These are phyloP conservation scores for Silene coronaria DNA, from an alignment of 179 eudicot genomes.

Conservation along the genomic window DNA sequence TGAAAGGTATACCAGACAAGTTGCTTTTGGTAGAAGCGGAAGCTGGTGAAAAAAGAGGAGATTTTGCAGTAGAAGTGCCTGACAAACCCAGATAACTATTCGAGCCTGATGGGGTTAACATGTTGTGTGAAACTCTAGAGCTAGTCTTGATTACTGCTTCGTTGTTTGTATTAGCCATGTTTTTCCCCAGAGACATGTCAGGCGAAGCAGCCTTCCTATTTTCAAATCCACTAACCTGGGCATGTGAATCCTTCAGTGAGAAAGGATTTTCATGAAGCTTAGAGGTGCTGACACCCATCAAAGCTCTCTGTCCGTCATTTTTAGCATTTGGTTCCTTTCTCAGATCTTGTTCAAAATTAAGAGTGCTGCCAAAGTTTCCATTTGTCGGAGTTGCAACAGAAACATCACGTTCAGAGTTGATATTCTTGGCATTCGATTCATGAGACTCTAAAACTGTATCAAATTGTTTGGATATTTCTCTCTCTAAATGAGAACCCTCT, in stretches of 20 bases:
- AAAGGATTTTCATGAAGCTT: slow-evolving; percentile 26
- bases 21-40: slow-evolving; percentile 18
- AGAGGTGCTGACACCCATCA: slow-evolving; percentile 19
- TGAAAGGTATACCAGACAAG: slow-evolving; percentile 20
- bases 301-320: slow-evolving; percentile 20
- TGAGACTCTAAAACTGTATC: slow-evolving; percentile 23
- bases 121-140: slow-evolving; percentile 23
- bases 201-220: slow-evolving; percentile 20
- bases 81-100: slow-evolving; percentile 24
- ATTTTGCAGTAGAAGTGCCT: slow-evolving; percentile 24
- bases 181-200: slow-evolving; percentile 28
- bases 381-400: slow-evolving; percentile 16
- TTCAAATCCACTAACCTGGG: slow-evolving; percentile 19
- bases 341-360: slow-evolving; percentile 16
- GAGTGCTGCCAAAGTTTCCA: slow-evolving; percentile 9
- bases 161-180: slow-evolving; percentile 16
- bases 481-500: slow-evolving; percentile 18
- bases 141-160: slow-evolving; percentile 31
- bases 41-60: slow-evolving; percentile 27
- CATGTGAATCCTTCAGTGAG: slow-evolving; percentile 22
- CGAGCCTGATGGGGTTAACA: slow-evolving; percentile 20
- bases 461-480: slow-evolving; percentile 27
- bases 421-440: slow-evolving; percentile 30
- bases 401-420: slow-evolving; percentile 25
- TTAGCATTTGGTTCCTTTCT: slow-evolving; percentile 21